phyloP scores from a whole-genome alignment of 2,329 filamentous ascomycete genomes.

The Neurospora crassa region DNA sequence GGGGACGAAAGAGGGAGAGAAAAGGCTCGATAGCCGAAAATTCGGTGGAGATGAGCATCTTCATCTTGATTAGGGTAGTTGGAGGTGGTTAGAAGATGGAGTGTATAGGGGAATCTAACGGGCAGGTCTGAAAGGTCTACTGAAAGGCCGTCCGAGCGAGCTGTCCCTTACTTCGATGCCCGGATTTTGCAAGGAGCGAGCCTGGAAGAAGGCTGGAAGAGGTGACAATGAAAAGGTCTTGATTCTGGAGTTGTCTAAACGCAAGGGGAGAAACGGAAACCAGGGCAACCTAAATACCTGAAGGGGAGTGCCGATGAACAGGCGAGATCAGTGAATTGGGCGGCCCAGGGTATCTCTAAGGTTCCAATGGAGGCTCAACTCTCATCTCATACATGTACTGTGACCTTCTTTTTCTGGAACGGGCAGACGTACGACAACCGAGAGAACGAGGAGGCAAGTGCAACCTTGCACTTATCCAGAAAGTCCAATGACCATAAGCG shows the following conservation, averaged over 20 bases:
- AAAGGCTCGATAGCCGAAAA: background rate
- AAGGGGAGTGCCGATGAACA: too few species aligned
- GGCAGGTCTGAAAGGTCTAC: background rate
- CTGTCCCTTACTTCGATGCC: background rate
- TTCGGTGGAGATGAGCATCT: background rate
- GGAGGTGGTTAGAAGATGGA: background rate
- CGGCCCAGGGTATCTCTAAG: too few species aligned
- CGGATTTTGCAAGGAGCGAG: background rate
- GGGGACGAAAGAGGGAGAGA: background rate
- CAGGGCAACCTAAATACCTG: too few species aligned
- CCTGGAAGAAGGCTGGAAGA: background rate
- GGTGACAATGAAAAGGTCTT: background rate
- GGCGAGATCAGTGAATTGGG: too few species aligned
- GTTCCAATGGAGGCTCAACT: background rate
- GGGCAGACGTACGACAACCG: background rate
- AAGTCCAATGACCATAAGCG: background rate
- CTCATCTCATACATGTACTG: background rate
- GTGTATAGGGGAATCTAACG: background rate
- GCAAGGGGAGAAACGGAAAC: background rate
- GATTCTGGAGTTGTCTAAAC: background rate
- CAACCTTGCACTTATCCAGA: background rate
- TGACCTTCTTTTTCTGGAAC: background rate
- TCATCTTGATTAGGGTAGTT: background rate
- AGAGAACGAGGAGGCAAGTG: background rate
- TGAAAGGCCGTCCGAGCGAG: background rate